Evolutionary conservation across 108 stramenopile genomes (phyloP).

Genomic region (Skeletonema tropicum): DNA sequence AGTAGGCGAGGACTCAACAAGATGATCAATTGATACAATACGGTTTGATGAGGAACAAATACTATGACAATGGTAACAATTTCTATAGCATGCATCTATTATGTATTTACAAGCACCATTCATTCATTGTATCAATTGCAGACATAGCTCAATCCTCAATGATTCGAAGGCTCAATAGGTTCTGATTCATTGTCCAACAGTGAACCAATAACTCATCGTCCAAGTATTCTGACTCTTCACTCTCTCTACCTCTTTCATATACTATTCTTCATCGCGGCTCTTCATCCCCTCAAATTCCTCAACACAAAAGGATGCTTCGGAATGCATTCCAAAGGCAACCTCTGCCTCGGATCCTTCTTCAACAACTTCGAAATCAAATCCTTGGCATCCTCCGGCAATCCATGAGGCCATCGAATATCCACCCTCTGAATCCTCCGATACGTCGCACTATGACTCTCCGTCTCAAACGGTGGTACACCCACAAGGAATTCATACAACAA

Average conservation of each 20-base stretch:
- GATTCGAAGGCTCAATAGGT: background rate
- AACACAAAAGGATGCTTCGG: conserved; percentile 94
- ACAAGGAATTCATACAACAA: conserved; percentile 96
- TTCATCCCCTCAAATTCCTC: conserved; percentile 42
- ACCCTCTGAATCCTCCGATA: conserved; percentile 93
- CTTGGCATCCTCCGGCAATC: conserved; percentile 90
- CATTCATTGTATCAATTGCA: no score
- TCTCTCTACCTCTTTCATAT: background rate
- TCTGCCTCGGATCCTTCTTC: conserved; percentile 88
- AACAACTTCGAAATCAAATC: conserved; percentile 92
- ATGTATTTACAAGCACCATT: background rate
- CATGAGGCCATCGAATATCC: conserved; percentile 90
- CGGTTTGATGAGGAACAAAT: no score
- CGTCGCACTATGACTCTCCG: conserved; percentile 91
- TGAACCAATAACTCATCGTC: background rate
- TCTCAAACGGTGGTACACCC: conserved; percentile 96
- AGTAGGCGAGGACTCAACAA: no score
- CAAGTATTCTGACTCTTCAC: background rate
- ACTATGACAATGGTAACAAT: background rate
- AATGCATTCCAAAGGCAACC: conserved; percentile 83
- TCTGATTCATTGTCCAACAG: background rate
- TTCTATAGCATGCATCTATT: background rate
- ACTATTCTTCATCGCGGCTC: background rate
- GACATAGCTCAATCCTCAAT: no score
- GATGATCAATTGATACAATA: no score